These are phyloP conservation scores for Seiridium unicorne DNA, from an alignment of 2,329 filamentous ascomycete species.

Conservation along the genomic window DNA sequence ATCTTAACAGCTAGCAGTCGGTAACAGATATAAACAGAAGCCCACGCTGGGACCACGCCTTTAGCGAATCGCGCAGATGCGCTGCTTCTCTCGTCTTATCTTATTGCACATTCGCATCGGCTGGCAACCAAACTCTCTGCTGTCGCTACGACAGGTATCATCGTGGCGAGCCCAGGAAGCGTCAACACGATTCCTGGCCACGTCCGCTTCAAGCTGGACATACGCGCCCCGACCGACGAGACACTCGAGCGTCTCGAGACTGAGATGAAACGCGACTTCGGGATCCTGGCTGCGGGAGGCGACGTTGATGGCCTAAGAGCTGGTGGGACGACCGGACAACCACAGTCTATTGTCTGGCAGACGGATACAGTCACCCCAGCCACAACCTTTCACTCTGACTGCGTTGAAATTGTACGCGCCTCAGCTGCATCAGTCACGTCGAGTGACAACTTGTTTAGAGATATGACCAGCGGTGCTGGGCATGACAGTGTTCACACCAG, in stretches of 20 bases:
- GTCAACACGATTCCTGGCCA: background rate
- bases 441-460: conserved; percentile 40
- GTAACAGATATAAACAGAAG: conserved; percentile 32
- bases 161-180: background rate
- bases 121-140: background rate
- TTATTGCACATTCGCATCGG: background rate
- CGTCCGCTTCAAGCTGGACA: background rate
- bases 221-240: conserved; percentile 59
- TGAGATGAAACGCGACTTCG: too few relatives aligned
- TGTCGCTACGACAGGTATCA: background rate
- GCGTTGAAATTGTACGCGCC: too few relatives aligned
- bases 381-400: too few relatives aligned
- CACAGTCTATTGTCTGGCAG: too few relatives aligned
- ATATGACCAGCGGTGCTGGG: conserved; percentile 40
- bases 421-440: conserved; percentile 21
- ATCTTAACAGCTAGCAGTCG: too few relatives aligned
- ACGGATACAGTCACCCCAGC: too few relatives aligned
- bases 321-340: too few relatives aligned
- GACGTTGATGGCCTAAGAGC: too few relatives aligned
- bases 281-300: too few relatives aligned
- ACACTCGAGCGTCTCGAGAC: conserved; percentile 29
- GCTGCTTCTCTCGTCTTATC: conserved; percentile 54
- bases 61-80: conserved; percentile 66
- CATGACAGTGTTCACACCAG: conserved; percentile 58
- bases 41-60: conserved; percentile 73